Base-by-base conservation (phyloP, 83 land plant genomes). In the Picea abies region DNA sequence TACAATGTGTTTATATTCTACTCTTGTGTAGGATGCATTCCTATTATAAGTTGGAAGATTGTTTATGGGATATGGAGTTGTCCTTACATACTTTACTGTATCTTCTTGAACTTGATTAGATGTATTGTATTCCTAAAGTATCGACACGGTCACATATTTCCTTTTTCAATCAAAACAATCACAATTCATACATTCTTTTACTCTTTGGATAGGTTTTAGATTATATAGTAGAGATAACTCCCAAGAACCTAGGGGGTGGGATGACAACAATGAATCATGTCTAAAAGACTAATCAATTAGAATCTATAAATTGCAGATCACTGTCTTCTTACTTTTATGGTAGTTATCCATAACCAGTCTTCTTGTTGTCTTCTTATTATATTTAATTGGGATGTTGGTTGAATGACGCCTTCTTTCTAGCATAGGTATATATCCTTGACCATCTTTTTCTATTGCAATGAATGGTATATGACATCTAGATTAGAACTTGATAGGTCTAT, bases 161-260 rank as follows among this genome's bases (percentile, higher is more conserved):
- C 39, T 39, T 9, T 47, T n/a, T 49, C 6, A n/a, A 3, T 47
- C 4, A 75, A 15, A 47, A 17, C 32, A 26, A 41, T 8, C 15
- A 20, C n/a, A 20, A 41, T 19, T 73, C 25, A 11, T 37, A 17
- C 17, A 14, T 73, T 73, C 20, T 78, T 32, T 4, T 52, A 64
- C 44, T 64, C 56, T 44, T 61, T 64, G 14, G 17, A 63, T 83
- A 93, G 92, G 93, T 94, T 19, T 95, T 95, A 6, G 88, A 89
- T 19, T 92, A 90, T 70, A 90, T 94, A 25, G 89, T 92, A 32
- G 94, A 94, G 70, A 90, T 92, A 77, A 77, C 93, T 37, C 96
- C 94, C 14, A 87, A 84, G 62, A 84, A 92, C 76, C 20, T 90
- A 39, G 76, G 94, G 64, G 94, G 96, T 52, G 81, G 76, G 23